These are phyloP conservation scores for Penstemon barbatus DNA, from an alignment of 257 asterid genomes.

Conservation along the genomic window DNA sequence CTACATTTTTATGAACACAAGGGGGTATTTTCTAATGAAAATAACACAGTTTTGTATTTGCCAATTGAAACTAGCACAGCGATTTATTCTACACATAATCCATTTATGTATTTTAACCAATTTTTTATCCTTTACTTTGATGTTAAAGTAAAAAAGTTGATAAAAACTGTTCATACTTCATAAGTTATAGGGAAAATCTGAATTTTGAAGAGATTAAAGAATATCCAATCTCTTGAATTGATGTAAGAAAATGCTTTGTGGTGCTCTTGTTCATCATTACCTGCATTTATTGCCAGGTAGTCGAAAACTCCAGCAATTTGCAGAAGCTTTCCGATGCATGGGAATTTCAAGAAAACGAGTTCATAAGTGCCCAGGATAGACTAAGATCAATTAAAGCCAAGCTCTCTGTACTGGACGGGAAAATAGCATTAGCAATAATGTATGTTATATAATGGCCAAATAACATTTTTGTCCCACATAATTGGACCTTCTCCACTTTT, in stretches of 20 bases:
- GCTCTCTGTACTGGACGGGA: slow-evolving; percentile 80
- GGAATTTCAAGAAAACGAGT: slow-evolving; percentile 83
- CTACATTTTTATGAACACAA: too few relatives aligned
- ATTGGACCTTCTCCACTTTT: too few relatives aligned
- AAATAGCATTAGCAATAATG: slow-evolving; percentile 64
- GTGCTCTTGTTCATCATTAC: slow-evolving; percentile 17
- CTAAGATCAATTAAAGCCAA: slow-evolving; percentile 73
- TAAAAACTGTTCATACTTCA: slow-evolving; percentile 3
- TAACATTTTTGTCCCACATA: too few relatives aligned
- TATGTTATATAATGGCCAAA: slow-evolving; percentile 27
- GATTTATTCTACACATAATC: too few relatives aligned
- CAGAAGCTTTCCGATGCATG: slow-evolving; percentile 67
- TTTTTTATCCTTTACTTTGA: slow-evolving; percentile 11
- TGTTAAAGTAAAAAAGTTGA: not conserved
- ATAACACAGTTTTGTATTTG: too few relatives aligned
- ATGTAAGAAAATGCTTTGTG: not conserved
- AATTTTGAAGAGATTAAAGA: not conserved
- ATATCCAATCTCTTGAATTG: not conserved
- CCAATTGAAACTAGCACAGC: too few relatives aligned
- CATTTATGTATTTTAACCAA: not conserved
- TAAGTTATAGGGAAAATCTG: not conserved
- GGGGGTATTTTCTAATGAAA: too few relatives aligned
- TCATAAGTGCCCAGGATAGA: slow-evolving; percentile 61
- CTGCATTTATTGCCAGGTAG: slow-evolving; percentile 41
- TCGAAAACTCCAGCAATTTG: slow-evolving; percentile 41